Base-by-base conservation (phyloP, 2,329 filamentous ascomycete genomes). In the Colletotrichum sp. region DNA sequence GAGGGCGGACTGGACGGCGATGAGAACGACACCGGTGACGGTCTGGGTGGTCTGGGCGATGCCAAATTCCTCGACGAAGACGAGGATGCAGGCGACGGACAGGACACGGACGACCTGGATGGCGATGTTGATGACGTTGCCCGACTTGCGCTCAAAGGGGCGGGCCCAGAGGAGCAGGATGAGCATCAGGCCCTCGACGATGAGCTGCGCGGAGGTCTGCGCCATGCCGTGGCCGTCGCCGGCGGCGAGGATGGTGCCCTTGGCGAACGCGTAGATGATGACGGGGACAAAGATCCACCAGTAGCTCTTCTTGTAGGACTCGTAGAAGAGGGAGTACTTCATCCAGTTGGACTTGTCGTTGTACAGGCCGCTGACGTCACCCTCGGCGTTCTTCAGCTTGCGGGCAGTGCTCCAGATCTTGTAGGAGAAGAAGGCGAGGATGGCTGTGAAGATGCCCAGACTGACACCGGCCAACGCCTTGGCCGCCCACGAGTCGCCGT, bases 311-410 rank as follows among this genome's bases (percentile, higher is more conserved):
- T 95, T 96, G 89, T 98, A 99, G 80, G 93, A 94, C 81, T 99
- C 97, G 88, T 99, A 99, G 87, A 99, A 99, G 77, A 98, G 90
- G 81, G 95, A 97, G 90, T 99, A 99, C 88, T 97, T 98, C 84
- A 95, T 90, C 96, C 97, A 98, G 55, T 94, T 93, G 75, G 94
- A 59, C 88, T 97, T 98, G 86, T 99, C 91, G 76, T 98, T 95
- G 85, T 96, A 99, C 10, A 99, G 89, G 15, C 88, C 91, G 18
- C 90, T 89, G 1, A 90, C 85, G 82, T 96, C 94, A 73, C 96
- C 96, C 79, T 98, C 93, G 34, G 88, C 81, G 81, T 92, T 90
- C 88, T 95, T 96, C 79, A 95, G 93, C 80, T 92, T 91, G 78
- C 89, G 91, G 8, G 95, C 97, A 16, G 94, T 92, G 79, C 87